Evolutionary conservation across 2,329 filamentous ascomycete species (phyloP).

Genomic region (Aspergillus fumigatiaffinis): DNA sequence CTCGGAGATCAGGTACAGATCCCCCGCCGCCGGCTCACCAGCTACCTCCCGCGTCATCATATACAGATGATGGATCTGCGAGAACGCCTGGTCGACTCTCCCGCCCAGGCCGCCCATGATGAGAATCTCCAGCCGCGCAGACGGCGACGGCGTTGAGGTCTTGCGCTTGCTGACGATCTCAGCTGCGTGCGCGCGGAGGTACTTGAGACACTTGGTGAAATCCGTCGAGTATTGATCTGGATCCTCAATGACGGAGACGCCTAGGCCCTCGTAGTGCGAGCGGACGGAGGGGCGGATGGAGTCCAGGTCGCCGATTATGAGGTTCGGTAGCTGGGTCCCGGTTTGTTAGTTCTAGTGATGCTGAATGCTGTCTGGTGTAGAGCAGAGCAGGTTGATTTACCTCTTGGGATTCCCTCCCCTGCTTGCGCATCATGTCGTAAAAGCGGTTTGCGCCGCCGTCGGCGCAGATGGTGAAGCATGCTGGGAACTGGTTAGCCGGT

Average conservation of each 20-base stretch:
- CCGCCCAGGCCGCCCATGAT: conserved; percentile 82
- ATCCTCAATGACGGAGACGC: conserved; percentile 63
- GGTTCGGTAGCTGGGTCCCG: conserved; percentile 52
- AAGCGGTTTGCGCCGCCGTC: conserved; percentile 88
- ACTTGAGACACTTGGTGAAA: conserved; percentile 75
- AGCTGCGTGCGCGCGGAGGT: conserved; percentile 44
- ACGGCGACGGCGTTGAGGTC: neutral
- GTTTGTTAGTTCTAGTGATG: conserved; percentile 5
- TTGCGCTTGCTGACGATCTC: conserved; percentile 19
- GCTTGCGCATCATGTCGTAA: conserved; percentile 45
- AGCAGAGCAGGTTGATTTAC: conserved; percentile 21
- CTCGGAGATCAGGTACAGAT: conserved; percentile 75
- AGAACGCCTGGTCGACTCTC: conserved; percentile 87
- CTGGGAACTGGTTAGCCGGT: conserved; percentile 37
- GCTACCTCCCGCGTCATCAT: conserved; percentile 39
- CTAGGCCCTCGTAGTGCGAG: conserved; percentile 61
- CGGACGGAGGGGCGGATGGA: conserved; percentile 64
- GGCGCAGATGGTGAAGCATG: conserved; percentile 69
- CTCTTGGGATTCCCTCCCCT: conserved; percentile 26
- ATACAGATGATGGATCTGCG: conserved; percentile 80
- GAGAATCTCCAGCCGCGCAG: conserved; percentile 59
- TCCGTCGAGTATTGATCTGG: conserved; percentile 86
- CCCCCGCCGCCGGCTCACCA: conserved; percentile 38
- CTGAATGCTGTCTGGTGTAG: neutral
- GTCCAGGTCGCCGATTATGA: conserved; percentile 88